These are phyloP conservation scores for Ganoderma sinense DNA, from an alignment of 1,284 basidiomycete species.

Conservation along the genomic window DNA sequence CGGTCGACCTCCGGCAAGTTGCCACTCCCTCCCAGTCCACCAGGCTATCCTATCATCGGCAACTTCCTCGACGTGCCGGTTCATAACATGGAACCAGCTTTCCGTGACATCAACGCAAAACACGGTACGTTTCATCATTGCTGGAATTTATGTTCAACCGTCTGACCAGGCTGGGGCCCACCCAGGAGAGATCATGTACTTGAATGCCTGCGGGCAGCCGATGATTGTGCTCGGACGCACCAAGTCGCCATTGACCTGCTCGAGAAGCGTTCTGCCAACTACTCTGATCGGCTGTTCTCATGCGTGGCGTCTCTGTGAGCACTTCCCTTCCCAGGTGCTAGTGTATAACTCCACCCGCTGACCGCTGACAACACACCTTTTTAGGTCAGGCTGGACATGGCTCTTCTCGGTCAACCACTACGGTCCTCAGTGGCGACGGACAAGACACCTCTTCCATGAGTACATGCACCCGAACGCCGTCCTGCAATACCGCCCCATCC, in stretches of 20 bases:
- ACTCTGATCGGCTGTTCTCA: constrained; percentile 20
- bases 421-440: constrained; percentile 14
- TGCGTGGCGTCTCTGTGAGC: constrained; percentile 21
- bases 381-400: constrained; percentile 9
- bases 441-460: constrained; percentile 19
- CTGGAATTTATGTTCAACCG: neutral
- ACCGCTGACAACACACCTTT: neutral
- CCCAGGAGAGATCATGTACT: constrained; percentile 23
- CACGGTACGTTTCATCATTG: neutral
- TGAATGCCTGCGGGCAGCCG: constrained; percentile 20
- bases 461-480: constrained; percentile 13
- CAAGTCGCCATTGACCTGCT: constrained; percentile 45
- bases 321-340: neutral
- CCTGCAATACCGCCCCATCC: constrained; percentile 11
- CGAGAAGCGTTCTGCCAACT: constrained; percentile 47
- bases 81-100: neutral
- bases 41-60: constrained; percentile 12
- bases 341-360: neutral
- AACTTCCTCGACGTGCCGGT: constrained; percentile 17
- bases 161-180: neutral
- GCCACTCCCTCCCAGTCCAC: constrained; percentile 16
- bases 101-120: neutral
- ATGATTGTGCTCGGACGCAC: constrained; percentile 26
- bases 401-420: neutral
- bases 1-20: neutral